Percentiles rank a stretch among this genome's conserved stretches.
phyloP scores from a whole-genome alignment of 208 protist genomes.

The Wallacemonas collosoma region DNA sequence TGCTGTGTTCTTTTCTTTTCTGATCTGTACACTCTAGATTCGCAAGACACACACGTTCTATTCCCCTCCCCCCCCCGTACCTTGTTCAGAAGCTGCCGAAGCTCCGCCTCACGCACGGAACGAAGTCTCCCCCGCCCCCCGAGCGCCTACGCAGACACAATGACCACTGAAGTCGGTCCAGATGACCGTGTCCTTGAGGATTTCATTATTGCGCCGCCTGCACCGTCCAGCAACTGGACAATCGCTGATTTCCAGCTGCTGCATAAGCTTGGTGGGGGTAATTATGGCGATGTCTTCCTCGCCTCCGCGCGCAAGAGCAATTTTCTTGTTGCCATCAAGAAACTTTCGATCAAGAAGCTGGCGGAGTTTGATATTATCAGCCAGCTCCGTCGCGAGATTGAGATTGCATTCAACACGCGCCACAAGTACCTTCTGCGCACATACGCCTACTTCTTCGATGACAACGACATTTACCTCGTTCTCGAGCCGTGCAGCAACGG shows the following conservation, averaged over 20 bases:
- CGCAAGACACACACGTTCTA: too few species aligned
- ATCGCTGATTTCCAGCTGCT: constrained; percentile 96
- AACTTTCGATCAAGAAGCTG: constrained; percentile 95
- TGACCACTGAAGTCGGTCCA: constrained; percentile 55
- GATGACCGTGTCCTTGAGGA: constrained; percentile 60
- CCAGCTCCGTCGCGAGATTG: constrained; percentile 98
- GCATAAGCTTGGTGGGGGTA: constrained; percentile 95
- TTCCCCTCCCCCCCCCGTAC: too few species aligned
- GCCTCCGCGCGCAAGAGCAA: constrained; percentile 97
- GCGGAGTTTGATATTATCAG: constrained; percentile 95
- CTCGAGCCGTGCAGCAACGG: constrained; percentile 98
- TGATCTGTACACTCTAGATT: too few species aligned
- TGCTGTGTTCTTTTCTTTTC: too few species aligned
- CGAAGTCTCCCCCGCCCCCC: too few species aligned
- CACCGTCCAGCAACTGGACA: constrained; percentile 74
- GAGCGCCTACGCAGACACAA: background rate
- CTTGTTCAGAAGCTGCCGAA: too few species aligned
- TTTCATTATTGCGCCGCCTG: constrained; percentile 70
- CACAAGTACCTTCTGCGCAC: constrained; percentile 98
- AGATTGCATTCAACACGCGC: constrained; percentile 98
- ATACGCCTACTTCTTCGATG: constrained; percentile 98
- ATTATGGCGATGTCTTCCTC: constrained; percentile 99
- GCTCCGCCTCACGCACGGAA: too few species aligned
- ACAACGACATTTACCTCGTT: constrained; percentile 97
- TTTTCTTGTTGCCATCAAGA: constrained; percentile 98